phyloP scores from a whole-genome alignment of 2,329 filamentous ascomycete species.

The Xylaria sp. region DNA sequence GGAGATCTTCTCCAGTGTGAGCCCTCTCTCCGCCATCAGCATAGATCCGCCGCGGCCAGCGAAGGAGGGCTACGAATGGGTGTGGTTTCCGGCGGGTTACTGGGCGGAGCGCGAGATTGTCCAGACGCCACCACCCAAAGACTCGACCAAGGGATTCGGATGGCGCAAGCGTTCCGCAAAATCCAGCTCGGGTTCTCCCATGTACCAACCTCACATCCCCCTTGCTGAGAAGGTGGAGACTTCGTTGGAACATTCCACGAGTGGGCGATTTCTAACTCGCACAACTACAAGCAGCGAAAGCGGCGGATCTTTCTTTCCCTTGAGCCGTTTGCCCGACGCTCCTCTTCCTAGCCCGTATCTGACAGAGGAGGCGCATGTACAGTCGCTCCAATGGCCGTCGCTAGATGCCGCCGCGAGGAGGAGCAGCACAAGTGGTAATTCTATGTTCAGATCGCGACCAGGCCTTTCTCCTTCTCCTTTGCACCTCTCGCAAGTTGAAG shows the following conservation, averaged over 20 bases:
- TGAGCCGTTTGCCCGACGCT: conserved; percentile 23
- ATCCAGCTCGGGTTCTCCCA: conserved; percentile 41
- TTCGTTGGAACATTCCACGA: not conserved
- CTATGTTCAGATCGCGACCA: conserved; percentile 12
- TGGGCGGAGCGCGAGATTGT: conserved; percentile 68
- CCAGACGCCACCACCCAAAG: conserved; percentile 46
- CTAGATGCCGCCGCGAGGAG: conserved; percentile 31
- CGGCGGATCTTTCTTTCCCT: conserved; percentile 19
- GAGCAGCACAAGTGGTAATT: conserved; percentile 29
- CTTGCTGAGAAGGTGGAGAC: conserved; percentile 9
- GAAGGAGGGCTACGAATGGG: conserved; percentile 67
- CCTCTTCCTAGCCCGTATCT: conserved; percentile 41
- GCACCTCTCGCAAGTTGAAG: conserved; percentile 23
- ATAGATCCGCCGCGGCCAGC: conserved; percentile 67
- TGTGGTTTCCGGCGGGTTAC: conserved; percentile 71
- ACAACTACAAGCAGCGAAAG: conserved; percentile 33
- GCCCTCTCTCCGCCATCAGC: conserved; percentile 38
- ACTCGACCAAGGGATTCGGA: conserved; percentile 53
- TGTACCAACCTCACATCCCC: conserved; percentile 27
- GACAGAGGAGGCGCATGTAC: conserved; percentile 43
- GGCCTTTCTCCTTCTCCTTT: conserved; percentile 26
- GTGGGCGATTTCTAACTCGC: conserved; percentile 5
- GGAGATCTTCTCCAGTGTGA: conserved; percentile 35
- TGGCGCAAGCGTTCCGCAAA: conserved; percentile 54
- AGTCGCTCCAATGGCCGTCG: conserved; percentile 40